Percentiles rank a stretch among this genome's conserved stretches.
phyloP scores from a whole-genome alignment of 2,329 filamentous ascomycete genomes.

The Triangularia verruculosa region DNA sequence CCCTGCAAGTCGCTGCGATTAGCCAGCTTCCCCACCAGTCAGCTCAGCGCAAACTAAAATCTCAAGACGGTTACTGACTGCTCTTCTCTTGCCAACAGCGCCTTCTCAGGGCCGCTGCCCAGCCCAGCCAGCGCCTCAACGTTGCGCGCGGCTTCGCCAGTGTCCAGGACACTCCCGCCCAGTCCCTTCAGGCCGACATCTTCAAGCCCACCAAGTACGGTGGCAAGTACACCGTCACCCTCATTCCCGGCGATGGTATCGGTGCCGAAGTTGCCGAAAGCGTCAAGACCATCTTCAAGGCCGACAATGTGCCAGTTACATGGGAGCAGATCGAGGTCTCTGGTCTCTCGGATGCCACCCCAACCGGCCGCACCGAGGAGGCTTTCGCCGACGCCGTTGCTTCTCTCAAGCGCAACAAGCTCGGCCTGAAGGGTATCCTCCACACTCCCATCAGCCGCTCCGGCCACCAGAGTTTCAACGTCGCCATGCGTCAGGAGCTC shows the following conservation, averaged over 20 bases:
- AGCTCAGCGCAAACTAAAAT: conserved; percentile 5
- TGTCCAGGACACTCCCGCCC: conserved; percentile 61
- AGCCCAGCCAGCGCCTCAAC: conserved; percentile 39
- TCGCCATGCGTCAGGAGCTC: conserved; percentile 96
- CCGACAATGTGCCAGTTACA: conserved; percentile 96
- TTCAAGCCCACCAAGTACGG: conserved; percentile 99
- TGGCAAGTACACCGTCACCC: conserved; percentile 97
- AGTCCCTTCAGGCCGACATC: conserved; percentile 80
- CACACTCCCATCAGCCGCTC: conserved; percentile 96
- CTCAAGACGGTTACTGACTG: conserved; percentile 28
- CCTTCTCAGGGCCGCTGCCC: conserved; percentile 49
- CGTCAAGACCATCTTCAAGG: conserved; percentile 99
- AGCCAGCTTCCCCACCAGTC: conserved; percentile 12
- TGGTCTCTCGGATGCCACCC: conserved; percentile 75
- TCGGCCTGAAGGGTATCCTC: conserved; percentile 97
- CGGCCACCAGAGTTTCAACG: conserved; percentile 99
- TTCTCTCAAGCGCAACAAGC: conserved; percentile 96
- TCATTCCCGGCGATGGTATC: conserved; percentile 98
- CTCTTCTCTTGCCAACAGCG: conserved; percentile 37
- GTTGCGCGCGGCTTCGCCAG: conserved; percentile 66
- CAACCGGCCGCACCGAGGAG: conserved; percentile 77
- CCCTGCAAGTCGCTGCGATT: not conserved
- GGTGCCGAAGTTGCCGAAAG: conserved; percentile 96
- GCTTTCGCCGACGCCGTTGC: conserved; percentile 94
- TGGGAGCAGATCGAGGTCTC: conserved; percentile 98